Evolutionary conservation across 169 alveolate genomes (phyloP).

Genomic region (Eimeria falciformis): DNA sequence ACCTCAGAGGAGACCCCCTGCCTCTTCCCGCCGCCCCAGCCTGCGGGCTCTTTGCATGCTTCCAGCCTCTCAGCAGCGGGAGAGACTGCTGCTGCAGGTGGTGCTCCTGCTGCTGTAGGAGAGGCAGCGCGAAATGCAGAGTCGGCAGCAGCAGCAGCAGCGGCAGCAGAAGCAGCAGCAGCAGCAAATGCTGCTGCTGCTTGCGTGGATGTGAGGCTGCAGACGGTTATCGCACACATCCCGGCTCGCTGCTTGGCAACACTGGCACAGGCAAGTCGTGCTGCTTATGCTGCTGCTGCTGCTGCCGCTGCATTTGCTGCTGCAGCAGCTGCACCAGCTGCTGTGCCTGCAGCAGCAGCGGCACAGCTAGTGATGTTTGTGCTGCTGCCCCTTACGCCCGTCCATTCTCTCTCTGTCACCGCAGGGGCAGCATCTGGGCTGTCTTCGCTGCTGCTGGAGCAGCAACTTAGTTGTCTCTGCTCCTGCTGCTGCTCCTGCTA

Average conservation of each 20-base stretch:
- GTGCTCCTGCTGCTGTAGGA: background rate
- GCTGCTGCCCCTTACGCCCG: background rate
- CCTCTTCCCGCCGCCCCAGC: slow-evolving; percentile 21
- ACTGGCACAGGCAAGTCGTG: background rate
- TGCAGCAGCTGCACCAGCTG: background rate
- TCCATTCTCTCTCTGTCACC: background rate
- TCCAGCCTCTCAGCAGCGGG: slow-evolving; percentile 22
- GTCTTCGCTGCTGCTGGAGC: background rate
- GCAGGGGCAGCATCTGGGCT: background rate
- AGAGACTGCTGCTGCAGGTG: slow-evolving; percentile 1
- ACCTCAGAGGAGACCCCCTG: background rate
- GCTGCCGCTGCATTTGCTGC: background rate
- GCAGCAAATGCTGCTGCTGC: slow-evolving; percentile 15
- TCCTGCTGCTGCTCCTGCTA: slow-evolving; percentile 25
- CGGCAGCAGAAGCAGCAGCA: slow-evolving; percentile 20
- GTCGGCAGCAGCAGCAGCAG: slow-evolving; percentile 14
- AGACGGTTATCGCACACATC: slow-evolving; percentile 25
- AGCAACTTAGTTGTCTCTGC: background rate
- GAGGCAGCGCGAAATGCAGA: background rate
- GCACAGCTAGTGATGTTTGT: background rate
- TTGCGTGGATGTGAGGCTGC: background rate
- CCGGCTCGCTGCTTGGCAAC: slow-evolving; percentile 6
- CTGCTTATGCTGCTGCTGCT: slow-evolving; percentile 45
- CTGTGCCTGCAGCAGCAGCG: background rate
- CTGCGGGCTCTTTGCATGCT: background rate